Evolutionary conservation across 2,329 filamentous ascomycete genomes (phyloP).

Genomic region (Trichoderma hamatum): DNA sequence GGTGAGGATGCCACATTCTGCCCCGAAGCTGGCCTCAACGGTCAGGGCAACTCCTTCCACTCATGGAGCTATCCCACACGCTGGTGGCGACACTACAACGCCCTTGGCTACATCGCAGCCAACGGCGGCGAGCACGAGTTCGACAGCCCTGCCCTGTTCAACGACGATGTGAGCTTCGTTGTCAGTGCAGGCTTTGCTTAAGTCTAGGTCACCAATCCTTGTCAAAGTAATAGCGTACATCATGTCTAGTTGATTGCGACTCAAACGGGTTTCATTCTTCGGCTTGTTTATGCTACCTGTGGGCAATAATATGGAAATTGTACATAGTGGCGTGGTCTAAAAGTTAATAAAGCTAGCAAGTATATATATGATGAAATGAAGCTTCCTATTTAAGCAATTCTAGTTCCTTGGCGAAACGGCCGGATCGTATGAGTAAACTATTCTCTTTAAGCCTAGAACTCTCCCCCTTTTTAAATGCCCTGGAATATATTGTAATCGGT

Average conservation of each 20-base stretch:
- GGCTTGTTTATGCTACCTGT: not conserved
- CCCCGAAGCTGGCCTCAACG: conserved; percentile 8
- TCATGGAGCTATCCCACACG: conserved; percentile 13
- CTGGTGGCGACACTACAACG: not conserved
- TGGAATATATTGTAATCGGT: too few relatives aligned
- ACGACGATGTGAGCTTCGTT: conserved; percentile 17
- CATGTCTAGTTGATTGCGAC: not conserved
- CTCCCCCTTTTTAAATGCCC: too few relatives aligned
- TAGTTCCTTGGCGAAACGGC: not conserved
- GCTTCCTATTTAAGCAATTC: not conserved
- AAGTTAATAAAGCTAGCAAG: not conserved
- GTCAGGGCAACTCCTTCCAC: conserved; percentile 3
- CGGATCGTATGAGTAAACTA: not conserved
- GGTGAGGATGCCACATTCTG: conserved; percentile 10
- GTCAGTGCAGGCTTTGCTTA: not conserved
- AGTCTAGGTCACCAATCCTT: not conserved
- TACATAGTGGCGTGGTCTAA: not conserved
- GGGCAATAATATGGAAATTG: not conserved
- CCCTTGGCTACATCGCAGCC: not conserved
- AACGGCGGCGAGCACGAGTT: conserved; percentile 4
- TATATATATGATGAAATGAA: not conserved
- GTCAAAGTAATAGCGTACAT: not conserved
- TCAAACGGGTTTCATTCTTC: not conserved
- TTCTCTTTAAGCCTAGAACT: not conserved
- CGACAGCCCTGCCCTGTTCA: not conserved